These are phyloP conservation scores for Malus hybrid DNA, from an alignment of 331 rosid genomes.

Conservation along the genomic window DNA sequence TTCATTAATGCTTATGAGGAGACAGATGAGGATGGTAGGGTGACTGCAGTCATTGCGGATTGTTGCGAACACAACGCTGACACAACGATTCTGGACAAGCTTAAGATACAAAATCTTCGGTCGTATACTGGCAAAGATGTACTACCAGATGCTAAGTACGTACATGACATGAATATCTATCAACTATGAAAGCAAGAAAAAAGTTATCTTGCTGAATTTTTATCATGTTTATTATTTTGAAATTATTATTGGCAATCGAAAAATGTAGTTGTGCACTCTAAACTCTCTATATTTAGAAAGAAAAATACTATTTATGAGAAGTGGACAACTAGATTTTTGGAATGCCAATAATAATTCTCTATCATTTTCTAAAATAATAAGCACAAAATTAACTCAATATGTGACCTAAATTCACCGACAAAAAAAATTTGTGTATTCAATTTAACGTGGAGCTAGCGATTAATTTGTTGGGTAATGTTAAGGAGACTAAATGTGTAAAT, in stretches of 20 bases:
- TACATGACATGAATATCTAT: not conserved
- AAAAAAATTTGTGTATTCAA: no score
- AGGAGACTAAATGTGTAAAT: no score
- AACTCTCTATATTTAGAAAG: no score
- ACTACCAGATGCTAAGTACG: constrained; percentile 80
- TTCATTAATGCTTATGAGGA: constrained; percentile 92
- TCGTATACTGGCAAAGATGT: constrained; percentile 44
- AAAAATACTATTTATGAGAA: no score
- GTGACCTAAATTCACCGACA: not conserved
- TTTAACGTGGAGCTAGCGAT: not conserved
- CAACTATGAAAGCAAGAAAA: not conserved
- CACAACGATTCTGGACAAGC: constrained; percentile 53
- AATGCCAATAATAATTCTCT: not conserved
- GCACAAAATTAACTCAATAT: not conserved
- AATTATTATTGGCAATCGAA: no score
- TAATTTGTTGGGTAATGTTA: not conserved
- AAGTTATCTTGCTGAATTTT: not conserved
- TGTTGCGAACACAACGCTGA: constrained; percentile 87
- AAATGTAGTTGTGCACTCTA: no score
- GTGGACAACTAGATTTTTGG: no score
- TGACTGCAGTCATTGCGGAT: constrained; percentile 56
- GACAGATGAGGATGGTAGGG: constrained; percentile 74
- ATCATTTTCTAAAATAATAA: no score
- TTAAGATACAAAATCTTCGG: constrained; percentile 63
- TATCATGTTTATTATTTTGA: not conserved